Evolutionary conservation across 768 basidiomycete species (phyloP), one percentile per base, ranked within the genome.

Genomic region (Obba rivulosa): DNA sequence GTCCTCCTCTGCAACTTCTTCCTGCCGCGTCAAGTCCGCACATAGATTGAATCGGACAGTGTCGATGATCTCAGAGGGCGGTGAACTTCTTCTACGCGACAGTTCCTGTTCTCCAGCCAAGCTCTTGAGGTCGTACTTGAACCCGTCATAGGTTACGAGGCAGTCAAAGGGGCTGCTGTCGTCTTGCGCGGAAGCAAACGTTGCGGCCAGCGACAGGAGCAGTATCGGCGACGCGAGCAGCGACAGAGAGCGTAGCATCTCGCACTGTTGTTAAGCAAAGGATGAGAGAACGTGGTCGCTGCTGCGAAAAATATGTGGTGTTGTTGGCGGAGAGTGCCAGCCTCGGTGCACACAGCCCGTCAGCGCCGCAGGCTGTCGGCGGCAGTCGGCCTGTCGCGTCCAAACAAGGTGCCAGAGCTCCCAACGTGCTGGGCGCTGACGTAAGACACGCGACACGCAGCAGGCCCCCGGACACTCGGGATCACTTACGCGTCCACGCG

Each of bases 31-130:
- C 48, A 92, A 61, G 46, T 84, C 81, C 14, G 64, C 72, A 58
- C 90, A 92, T 34, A 92, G 57, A 62, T 90, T 70, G 58, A 91
- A 84, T 51, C 73, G 69, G 10, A 90, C 63, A 14, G 72, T 70
- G 53, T 90, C 83, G 8, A 74, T 48, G 58, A 74, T 80, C 10
- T 58, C 69, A n/a, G 75, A 83, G 23, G 90, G 90, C 3, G 86
- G 87, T 24, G 76, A 72, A 8, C 74, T 64, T 40, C 80, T 74
- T 43, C 73, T 79, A 41, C 76, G 73, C 48, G 64, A 73, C 43
- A 79, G 62, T 13, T 66, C 68, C 47, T 79, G 75, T 57, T 74
- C 73, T 41, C 79, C 81, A 28, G 62, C 64, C 28, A 90, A 70
- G 17, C 61, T 48, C 17, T 72, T 79, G 42, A 91, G 67, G 67